Base-by-base conservation (phyloP, 352 stramenopile genomes). In the Elongisporangium prolatum region DNA sequence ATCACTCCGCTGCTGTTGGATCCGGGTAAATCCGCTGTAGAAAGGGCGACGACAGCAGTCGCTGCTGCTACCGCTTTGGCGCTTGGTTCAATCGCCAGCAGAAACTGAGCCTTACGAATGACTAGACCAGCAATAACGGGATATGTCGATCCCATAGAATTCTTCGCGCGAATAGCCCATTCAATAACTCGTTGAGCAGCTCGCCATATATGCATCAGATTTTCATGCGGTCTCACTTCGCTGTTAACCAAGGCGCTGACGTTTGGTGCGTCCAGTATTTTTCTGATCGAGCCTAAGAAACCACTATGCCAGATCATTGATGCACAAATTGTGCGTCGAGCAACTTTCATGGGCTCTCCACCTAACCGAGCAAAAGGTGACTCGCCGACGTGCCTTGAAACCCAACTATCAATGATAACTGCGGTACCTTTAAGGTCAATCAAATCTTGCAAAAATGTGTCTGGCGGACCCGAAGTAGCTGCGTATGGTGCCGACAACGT, bases 301-400 rank as follows among this genome's bases (percentile, higher is more conserved):
- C 87, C 87, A 20, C 72, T 93, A 67, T 96, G 88, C 86, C 87
- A 95, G 51, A 96, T 81, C 86, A 96, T 96, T 2, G 86, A 81
- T 49, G 86, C 88, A 56, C 84, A 92, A 51, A 95, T 80, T 0
- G 83, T 93, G 54, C 87, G 71, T 28, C 87, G 80, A 48, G 88
- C 88, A n/a, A 86, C 72, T 52, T 95, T 95, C 86, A 96, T 96
- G 8, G 86, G 72, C 51, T 93, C 81, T 8, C 88, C 86, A 53
- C 84, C 84, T 14, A 93, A 56, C 38, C 86, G 76, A 40, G 89
- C 60, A 61, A 95, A 91, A 8, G 84, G 84, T 1, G 86, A 95
- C 59, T 95, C 86, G 0, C 86, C 86, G 37, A 93, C 86, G 54
- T 95, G 86, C 20, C 83, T 77, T 3, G 84, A 93, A 4, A 95